phyloP scores from a whole-genome alignment of 331 rosid species.

The Acacia concinna region DNA sequence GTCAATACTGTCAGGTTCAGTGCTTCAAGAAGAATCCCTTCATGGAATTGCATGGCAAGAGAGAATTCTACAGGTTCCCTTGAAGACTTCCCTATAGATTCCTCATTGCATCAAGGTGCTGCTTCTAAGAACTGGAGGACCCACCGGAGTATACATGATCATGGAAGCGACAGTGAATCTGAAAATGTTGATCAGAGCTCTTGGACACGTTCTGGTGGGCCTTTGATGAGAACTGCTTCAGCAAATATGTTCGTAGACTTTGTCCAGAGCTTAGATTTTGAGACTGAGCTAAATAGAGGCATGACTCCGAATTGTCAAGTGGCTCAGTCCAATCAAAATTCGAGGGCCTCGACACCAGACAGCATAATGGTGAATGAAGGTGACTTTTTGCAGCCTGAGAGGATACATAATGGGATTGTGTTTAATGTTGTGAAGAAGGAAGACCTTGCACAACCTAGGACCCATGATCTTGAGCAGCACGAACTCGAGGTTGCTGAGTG shows the following conservation, averaged over 20 bases:
- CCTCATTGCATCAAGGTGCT: slow-evolving; percentile 58
- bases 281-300: slow-evolving; percentile 55
- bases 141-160: slow-evolving; percentile 52
- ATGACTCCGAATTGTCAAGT: slow-evolving; percentile 39
- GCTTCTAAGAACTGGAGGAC: slow-evolving; percentile 43
- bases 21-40: slow-evolving; percentile 88
- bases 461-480: slow-evolving; percentile 52
- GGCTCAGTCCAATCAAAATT: slow-evolving; percentile 46
- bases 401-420: slow-evolving; percentile 74
- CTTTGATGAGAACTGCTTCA: slow-evolving; percentile 90
- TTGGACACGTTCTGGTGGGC: slow-evolving; percentile 97
- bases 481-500: slow-evolving; percentile 61
- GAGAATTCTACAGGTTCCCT: slow-evolving; percentile 92
- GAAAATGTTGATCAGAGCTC: slow-evolving; percentile 65
- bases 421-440: slow-evolving; percentile 91
- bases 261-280: slow-evolving; percentile 70
- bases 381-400: slow-evolving; percentile 93
- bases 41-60: slow-evolving; percentile 93
- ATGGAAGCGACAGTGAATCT: slow-evolving; percentile 82
- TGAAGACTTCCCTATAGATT: slow-evolving; percentile 46
- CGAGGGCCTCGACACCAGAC: slow-evolving; percentile 59
- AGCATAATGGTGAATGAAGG: slow-evolving; percentile 82
- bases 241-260: slow-evolving; percentile 74
- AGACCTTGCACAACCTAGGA: slow-evolving; percentile 51
- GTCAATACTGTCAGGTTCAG: slow-evolving; percentile 52